Evolutionary conservation across 2,329 filamentous ascomycete species (phyloP).

Genomic region (Aspergillus sp.): DNA sequence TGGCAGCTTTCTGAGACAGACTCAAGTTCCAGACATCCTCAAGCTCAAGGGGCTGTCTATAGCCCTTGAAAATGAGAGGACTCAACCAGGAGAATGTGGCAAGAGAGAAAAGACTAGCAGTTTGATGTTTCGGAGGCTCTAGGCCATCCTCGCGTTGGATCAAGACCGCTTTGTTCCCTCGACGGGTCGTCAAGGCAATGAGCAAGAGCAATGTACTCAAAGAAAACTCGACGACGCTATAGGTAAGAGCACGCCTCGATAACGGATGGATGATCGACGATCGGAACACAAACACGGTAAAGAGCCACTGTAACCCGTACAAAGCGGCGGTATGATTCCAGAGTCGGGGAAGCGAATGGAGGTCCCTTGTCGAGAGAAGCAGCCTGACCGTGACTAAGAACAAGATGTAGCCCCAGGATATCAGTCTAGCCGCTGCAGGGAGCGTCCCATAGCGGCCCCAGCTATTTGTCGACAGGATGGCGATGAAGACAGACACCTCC

Average conservation of each 20-base stretch:
- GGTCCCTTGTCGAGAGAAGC: slow-evolving; percentile 48
- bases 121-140: slow-evolving; percentile 74
- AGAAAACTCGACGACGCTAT: slow-evolving; percentile 65
- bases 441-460: slow-evolving; percentile 51
- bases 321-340: slow-evolving; percentile 91
- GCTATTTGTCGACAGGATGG: slow-evolving; percentile 51
- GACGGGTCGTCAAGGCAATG: slow-evolving; percentile 72
- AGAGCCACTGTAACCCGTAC: slow-evolving; percentile 75
- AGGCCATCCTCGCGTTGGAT: slow-evolving; percentile 84
- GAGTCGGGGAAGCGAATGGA: slow-evolving; percentile 61
- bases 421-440: slow-evolving; percentile 57
- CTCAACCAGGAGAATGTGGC: slow-evolving; percentile 89
- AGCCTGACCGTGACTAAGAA: slow-evolving; percentile 64
- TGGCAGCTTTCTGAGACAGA: slow-evolving; percentile 76
- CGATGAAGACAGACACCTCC: slow-evolving; percentile 59
- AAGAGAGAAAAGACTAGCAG: slow-evolving; percentile 80
- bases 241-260: slow-evolving; percentile 51
- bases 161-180: slow-evolving; percentile 81
- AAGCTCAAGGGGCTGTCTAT: slow-evolving; percentile 73
- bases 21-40: slow-evolving; percentile 85
- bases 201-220: slow-evolving; percentile 64
- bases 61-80: slow-evolving; percentile 78
- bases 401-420: slow-evolving; percentile 73
- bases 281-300: slow-evolving; percentile 67
- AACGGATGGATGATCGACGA: slow-evolving; percentile 71